Conservation (phyloP, 495 filamentous ascomycete species). For the Aspergillus incahuasiensis region DNA sequence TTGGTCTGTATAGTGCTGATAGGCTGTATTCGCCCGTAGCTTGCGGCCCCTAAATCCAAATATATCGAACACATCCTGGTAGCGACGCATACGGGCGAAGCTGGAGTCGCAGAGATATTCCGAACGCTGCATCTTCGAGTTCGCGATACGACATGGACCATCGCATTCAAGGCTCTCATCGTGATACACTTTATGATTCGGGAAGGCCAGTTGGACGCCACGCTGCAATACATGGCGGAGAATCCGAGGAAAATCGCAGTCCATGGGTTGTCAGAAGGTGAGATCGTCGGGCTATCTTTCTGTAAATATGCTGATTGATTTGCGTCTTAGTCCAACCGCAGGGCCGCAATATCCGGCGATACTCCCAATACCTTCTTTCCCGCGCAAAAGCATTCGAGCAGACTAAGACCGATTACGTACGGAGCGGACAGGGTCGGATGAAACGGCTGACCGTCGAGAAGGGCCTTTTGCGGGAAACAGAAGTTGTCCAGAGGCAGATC, state of each 20-base stretch:
- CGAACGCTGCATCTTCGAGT: slow-evolving; percentile 81
- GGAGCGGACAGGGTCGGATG: slow-evolving; percentile 73
- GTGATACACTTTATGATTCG: slow-evolving; percentile 96
- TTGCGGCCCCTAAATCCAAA: slow-evolving; percentile 96
- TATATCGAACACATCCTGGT: slow-evolving; percentile 98
- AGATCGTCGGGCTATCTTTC: slow-evolving; percentile 26
- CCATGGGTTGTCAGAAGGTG: slow-evolving; percentile 88
- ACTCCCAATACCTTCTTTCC: slow-evolving; percentile 79
- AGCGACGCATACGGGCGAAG: slow-evolving; percentile 91
- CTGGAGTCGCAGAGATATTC: slow-evolving; percentile 94
- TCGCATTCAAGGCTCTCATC: slow-evolving; percentile 93
- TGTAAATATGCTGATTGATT: slow-evolving; percentile 12
- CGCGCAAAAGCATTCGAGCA: slow-evolving; percentile 77
- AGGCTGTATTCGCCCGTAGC: slow-evolving; percentile 41
- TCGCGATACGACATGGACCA: slow-evolving; percentile 95
- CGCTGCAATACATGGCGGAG: slow-evolving; percentile 77
- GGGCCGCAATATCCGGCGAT: slow-evolving; percentile 89
- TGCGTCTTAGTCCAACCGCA: slow-evolving; percentile 71
- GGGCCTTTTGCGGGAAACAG: slow-evolving; percentile 86
- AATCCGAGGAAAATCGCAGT: slow-evolving; percentile 81
- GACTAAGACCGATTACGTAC: slow-evolving; percentile 85
- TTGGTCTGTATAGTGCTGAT: slow-evolving; percentile 12
- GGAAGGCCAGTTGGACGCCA: slow-evolving; percentile 86
- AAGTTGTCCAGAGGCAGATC: slow-evolving; percentile 86
- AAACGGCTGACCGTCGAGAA: slow-evolving; percentile 89